Conservation (phyloP, 805 yeast genomes). For the Starmerella davenportii region DNA sequence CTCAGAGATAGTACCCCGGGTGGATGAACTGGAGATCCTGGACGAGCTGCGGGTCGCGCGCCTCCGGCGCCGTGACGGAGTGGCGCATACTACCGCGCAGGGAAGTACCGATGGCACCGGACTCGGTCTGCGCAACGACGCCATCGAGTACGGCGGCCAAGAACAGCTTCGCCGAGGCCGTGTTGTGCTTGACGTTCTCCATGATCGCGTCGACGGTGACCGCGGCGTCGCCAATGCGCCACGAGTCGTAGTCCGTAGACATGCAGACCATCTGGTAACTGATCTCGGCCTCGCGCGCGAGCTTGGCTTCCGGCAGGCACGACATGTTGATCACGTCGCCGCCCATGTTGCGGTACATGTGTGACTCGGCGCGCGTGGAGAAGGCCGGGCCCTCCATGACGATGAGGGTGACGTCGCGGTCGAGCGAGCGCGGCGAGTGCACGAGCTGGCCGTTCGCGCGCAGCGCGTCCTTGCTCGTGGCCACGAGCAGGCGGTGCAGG, state of each 20-base stretch:
- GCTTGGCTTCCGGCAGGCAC: conserved; percentile 88
- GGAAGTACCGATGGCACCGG: conserved; percentile 49
- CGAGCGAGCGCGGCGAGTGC: conserved; percentile 44
- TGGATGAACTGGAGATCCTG: conserved; percentile 70
- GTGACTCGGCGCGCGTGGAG: conserved; percentile 90
- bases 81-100: conserved; percentile 61
- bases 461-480: conserved; percentile 18
- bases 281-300: conserved; percentile 94
- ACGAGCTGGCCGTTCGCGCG: conserved; percentile 33
- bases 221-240: conserved; percentile 90
- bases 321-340: conserved; percentile 95
- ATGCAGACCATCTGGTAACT: conserved; percentile 96
- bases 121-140: conserved; percentile 41
- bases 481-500: conserved; percentile 47
- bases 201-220: conserved; percentile 97
- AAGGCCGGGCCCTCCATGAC: conserved; percentile 99
- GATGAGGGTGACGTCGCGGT: conserved; percentile 53
- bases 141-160: conserved; percentile 52
- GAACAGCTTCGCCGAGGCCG: conserved; percentile 64
- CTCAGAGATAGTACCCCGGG: conserved; percentile 54
- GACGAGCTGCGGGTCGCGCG: conserved; percentile 52
- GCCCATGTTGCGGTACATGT: conserved; percentile 70
- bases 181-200: conserved; percentile 72
- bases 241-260: conserved; percentile 98
- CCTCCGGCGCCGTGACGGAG: conserved; percentile 65